Percentiles rank a stretch among this genome's conserved stretches.
These are phyloP conservation scores for Ceratobasidium sp. DNA, from an alignment of 1,284 basidiomycete species.

Conservation along the genomic window DNA sequence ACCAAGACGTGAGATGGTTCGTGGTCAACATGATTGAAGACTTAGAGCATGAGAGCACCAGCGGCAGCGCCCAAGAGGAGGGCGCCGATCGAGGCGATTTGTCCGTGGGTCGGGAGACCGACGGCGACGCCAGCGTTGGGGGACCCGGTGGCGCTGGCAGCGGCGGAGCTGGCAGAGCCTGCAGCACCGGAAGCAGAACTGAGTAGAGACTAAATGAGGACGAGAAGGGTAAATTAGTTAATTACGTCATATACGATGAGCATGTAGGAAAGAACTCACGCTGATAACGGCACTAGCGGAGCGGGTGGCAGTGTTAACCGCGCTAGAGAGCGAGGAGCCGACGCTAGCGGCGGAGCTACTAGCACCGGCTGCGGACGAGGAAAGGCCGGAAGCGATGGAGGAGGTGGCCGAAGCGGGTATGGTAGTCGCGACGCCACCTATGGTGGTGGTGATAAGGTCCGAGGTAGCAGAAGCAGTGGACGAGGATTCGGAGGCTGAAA, in stretches of 20 bases:
- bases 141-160: background rate
- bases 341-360: constrained; percentile 16
- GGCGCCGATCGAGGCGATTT: constrained; percentile 31
- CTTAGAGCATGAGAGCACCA: constrained; percentile 41
- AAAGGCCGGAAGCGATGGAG: constrained; percentile 9
- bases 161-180: background rate
- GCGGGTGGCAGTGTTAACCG: constrained; percentile 22
- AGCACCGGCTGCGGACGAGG: background rate
- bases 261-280: constrained; percentile 31
- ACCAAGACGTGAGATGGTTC: constrained; percentile 11
- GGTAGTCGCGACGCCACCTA: constrained; percentile 27
- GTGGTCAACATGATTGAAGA: background rate
- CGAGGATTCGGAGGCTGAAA: constrained; percentile 23
- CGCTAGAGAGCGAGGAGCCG: constrained; percentile 9
- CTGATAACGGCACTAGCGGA: constrained; percentile 16
- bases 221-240: background rate
- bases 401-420: constrained; percentile 19
- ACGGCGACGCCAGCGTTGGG: constrained; percentile 33
- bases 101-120: constrained; percentile 9
- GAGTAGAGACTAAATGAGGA: constrained; percentile 19
- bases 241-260: constrained; percentile 6
- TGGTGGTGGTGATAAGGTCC: constrained; percentile 25
- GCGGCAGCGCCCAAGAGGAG: constrained; percentile 26
- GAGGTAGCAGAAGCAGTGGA: constrained; percentile 3
- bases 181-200: constrained; percentile 7